Base-by-base conservation (phyloP, 352 stramenopile species). In the Globisporangium megalacanthum region DNA sequence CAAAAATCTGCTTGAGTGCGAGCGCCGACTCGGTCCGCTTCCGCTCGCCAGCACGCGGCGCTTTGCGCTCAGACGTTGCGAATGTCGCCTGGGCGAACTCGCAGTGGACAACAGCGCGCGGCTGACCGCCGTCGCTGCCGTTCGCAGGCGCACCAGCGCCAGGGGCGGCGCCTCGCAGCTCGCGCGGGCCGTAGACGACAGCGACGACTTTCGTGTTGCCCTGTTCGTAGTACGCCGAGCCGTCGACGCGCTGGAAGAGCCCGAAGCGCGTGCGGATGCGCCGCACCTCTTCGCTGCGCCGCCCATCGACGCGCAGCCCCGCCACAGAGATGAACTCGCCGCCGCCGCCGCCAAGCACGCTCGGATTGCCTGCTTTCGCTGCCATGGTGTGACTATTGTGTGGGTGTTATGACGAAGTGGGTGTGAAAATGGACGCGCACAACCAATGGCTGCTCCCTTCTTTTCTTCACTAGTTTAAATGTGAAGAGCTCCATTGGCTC, bases 1-100 rank as follows among this genome's bases (percentile, higher is more conserved):
- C 84, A 51, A 97, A 97, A 49, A 95, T 95, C 70, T 97, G 83
- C 69, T 97, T 94, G 50, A 97, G 75, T 41, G 85, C 83, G 39
- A 94, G 81, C 58, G 86, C 88, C 57, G 89, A 80, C 68, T 97
- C 90, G 54, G 92, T 73, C 49, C 87, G 91, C 68, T 91, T 93
- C 56, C 88, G 76, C 64, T 97, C 90, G 50, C 84, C 86, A 47
- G 73, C 76, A 56, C 86, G 83, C 60, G 83, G 73, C 14, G 79
- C 54, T 53, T 92, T 92, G 61, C 88, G 83, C 62, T 97, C 87
- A 31, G 76, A 92, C 7, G 85, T 94, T 29, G 84, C 83, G 59
- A 95, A 96, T 25, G 88, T 68, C n/a, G 88, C 84, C 58, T 95
- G 85, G 29, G 83, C 91, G 68, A 94, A 90, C 62, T 95, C 86